A percentile compares a stretch with the other conserved stretches of the same genome.
Conservation (phyloP, 148 eudicot genomes). For the Rheum nobile region DNA sequence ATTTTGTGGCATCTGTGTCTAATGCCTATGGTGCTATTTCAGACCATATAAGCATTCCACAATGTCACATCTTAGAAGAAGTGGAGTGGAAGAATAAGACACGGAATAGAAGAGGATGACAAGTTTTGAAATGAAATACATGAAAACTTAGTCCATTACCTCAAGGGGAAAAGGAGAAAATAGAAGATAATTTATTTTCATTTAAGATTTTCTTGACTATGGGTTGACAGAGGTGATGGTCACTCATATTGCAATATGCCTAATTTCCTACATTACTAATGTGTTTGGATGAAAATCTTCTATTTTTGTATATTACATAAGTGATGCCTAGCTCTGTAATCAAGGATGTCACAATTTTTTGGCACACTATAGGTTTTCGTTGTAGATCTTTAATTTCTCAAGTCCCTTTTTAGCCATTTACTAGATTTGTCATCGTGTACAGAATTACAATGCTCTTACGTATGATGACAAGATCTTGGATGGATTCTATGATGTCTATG, state of each 20-base stretch:
- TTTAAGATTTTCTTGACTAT: not conserved
- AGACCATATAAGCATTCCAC: not conserved
- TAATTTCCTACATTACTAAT: not conserved
- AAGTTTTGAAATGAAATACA: not conserved
- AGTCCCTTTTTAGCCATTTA: slow-evolving; percentile 28
- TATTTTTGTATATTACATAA: too few relatives aligned
- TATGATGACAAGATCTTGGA: slow-evolving; percentile 92
- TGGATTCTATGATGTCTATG: slow-evolving; percentile 88
- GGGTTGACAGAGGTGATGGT: not conserved
- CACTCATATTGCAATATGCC: not conserved
- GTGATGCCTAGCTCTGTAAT: not conserved
- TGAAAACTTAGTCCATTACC: not conserved
- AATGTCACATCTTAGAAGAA: not conserved
- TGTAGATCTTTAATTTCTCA: not conserved
- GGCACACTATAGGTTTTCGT: not conserved
- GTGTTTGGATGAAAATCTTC: not conserved
- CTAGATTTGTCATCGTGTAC: slow-evolving; percentile 48
- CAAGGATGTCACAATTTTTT: not conserved
- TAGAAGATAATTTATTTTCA: not conserved
- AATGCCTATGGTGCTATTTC: not conserved
- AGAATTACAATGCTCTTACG: slow-evolving; percentile 86
- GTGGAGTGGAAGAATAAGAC: not conserved
- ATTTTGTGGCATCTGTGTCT: not conserved
- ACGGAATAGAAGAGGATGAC: not conserved
- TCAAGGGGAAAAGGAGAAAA: not conserved